phyloP scores from a whole-genome alignment of 108 stramenopile species.

The Cylindrotheca closterium region DNA sequence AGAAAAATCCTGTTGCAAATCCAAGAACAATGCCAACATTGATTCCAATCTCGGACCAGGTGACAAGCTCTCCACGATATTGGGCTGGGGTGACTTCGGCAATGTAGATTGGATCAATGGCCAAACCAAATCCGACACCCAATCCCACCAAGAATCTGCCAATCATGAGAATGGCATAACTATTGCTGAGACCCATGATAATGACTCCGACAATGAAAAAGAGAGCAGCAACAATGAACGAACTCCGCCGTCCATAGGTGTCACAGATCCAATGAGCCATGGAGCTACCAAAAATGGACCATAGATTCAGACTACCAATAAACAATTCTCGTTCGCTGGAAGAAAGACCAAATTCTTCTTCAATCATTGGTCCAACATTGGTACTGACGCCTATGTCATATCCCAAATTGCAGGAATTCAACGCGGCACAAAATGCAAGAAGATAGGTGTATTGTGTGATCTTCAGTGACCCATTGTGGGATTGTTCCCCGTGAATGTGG shows the following conservation, averaged over 20 bases:
- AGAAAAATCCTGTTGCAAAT: slow-evolving; percentile 79
- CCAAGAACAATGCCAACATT: slow-evolving; percentile 77
- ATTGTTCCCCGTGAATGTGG: too few species aligned
- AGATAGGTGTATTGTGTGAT: slow-evolving; percentile 32
- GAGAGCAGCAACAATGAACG: slow-evolving; percentile 37
- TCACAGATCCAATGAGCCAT: slow-evolving; percentile 54
- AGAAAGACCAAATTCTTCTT: slow-evolving; percentile 44
- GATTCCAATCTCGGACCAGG: slow-evolving; percentile 81
- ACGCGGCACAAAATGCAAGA: slow-evolving; percentile 70
- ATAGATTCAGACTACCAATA: slow-evolving; percentile 70
- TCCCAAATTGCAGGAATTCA: slow-evolving; percentile 83
- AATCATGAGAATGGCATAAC: slow-evolving; percentile 43
- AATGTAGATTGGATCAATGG: slow-evolving; percentile 84
- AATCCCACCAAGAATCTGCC: slow-evolving; percentile 74
- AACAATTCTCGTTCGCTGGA: slow-evolving; percentile 68
- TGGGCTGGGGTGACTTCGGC: slow-evolving; percentile 71
- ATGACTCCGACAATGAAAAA: slow-evolving; percentile 53
- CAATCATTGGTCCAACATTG: slow-evolving; percentile 38
- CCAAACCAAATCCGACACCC: slow-evolving; percentile 73
- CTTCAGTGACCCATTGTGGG: slow-evolving; percentile 8
- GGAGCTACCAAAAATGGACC: slow-evolving; percentile 72
- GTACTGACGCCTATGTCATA: slow-evolving; percentile 60
- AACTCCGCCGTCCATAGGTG: slow-evolving; percentile 40
- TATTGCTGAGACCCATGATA: slow-evolving; percentile 29
- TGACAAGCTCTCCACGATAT: slow-evolving; percentile 73